These are phyloP conservation scores for Funneliformis geosporum DNA, from an alignment of 192 early-diverging fungal genomes.

Conservation along the genomic window DNA sequence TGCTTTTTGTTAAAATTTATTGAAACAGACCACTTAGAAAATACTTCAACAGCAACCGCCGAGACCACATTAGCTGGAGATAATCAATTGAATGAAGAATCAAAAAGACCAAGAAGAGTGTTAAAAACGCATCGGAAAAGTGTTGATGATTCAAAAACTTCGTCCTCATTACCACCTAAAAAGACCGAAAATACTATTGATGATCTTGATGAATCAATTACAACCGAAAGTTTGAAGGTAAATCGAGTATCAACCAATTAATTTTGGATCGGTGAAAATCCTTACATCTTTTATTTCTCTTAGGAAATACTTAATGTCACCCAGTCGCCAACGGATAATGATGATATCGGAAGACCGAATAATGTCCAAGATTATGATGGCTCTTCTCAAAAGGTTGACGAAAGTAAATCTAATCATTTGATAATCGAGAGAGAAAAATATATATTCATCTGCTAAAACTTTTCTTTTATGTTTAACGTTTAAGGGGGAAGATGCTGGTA, in stretches of 20 bases:
- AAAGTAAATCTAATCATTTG: not conserved
- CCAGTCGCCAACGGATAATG: not conserved
- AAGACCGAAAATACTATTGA: not conserved
- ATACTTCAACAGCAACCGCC: not conserved
- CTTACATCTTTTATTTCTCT: not conserved
- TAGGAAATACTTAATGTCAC: not conserved
- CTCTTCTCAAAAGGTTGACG: not conserved
- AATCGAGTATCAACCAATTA: not conserved
- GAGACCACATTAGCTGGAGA: not conserved
- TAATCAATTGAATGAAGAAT: not conserved
- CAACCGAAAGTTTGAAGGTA: slow-evolving; percentile 13
- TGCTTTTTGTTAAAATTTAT: not conserved
- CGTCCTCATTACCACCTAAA: not conserved
- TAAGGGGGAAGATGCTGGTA: not conserved
- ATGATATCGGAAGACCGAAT: not conserved
- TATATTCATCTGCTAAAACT: not conserved
- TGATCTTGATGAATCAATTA: slow-evolving; percentile 5
- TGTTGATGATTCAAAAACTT: not conserved
- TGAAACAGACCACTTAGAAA: not conserved
- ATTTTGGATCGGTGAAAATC: not conserved
- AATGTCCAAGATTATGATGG: not conserved
- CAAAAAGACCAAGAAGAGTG: slow-evolving; percentile 6
- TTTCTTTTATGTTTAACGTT: not conserved
- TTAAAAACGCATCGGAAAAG: slow-evolving; percentile 9
- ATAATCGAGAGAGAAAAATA: not conserved